Conservation (phyloP, 2,329 filamentous ascomycete genomes). For the Xylariaceae sp. region DNA sequence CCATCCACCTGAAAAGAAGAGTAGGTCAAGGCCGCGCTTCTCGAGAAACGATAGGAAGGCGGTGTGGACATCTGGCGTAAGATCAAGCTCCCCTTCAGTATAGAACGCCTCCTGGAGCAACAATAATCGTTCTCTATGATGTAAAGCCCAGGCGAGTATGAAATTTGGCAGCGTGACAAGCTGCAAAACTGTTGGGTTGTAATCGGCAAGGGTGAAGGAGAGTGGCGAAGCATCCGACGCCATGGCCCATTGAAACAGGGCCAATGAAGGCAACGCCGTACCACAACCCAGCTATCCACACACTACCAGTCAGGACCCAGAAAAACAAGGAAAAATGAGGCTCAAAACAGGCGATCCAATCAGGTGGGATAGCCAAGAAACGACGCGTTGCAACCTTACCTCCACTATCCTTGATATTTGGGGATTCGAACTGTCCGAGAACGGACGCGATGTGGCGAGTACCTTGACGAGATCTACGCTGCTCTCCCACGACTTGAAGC, state of each 20-base stretch:
- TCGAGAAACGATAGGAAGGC: conserved; percentile 56
- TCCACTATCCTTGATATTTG: conserved; percentile 47
- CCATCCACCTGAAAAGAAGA: conserved; percentile 74
- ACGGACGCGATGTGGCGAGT: conserved; percentile 41
- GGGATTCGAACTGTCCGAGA: conserved; percentile 30
- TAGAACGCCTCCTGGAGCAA: conserved; percentile 44
- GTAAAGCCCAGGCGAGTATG: conserved; percentile 63
- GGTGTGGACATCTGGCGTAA: conserved; percentile 53
- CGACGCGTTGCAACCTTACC: conserved; percentile 37
- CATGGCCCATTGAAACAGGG: conserved; percentile 62
- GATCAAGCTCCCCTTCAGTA: conserved; percentile 53
- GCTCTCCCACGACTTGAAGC: conserved; percentile 89
- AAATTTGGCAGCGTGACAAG: conserved; percentile 79
- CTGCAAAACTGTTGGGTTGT: conserved; percentile 72
- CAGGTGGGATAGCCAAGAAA: background rate
- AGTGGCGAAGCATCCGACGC: conserved; percentile 37
- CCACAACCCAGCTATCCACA: conserved; percentile 67
- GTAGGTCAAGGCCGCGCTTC: conserved; percentile 50
- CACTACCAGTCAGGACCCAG: conserved; percentile 26
- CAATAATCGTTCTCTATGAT: conserved; percentile 35
- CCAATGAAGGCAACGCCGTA: conserved; percentile 68
- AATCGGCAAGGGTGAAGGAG: conserved; percentile 69
- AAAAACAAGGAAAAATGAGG: background rate
- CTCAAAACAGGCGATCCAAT: background rate
- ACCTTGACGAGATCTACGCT: conserved; percentile 74